Conservation (phyloP, 2,329 filamentous ascomycete genomes). For the Arthroderma uncinatum region DNA sequence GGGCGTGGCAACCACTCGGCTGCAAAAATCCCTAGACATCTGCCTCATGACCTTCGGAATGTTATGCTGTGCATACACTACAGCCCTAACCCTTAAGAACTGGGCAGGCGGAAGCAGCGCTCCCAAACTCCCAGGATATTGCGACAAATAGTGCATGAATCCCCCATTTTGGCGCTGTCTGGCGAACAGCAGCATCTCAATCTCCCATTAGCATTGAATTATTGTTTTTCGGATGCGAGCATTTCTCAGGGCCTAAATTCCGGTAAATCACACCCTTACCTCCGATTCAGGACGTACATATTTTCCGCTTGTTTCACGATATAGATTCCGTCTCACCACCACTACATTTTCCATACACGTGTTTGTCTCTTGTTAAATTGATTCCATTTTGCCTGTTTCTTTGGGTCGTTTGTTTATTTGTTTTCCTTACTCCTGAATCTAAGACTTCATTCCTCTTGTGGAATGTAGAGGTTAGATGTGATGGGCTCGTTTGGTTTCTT, state of each 20-base stretch:
- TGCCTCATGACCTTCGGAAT: constrained; percentile 69
- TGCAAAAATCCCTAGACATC: constrained; percentile 63
- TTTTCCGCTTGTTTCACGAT: not conserved
- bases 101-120: constrained; percentile 56
- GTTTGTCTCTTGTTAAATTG: constrained; percentile 8
- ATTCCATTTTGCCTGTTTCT: constrained; percentile 5
- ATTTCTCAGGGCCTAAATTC: not conserved
- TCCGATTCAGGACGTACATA: not conserved
- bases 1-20: constrained; percentile 58
- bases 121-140: constrained; percentile 50
- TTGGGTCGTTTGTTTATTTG: not conserved
- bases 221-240: not conserved
- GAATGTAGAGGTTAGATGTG: not conserved
- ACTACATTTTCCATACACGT: constrained; percentile 12
- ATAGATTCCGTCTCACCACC: not conserved
- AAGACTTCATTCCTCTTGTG: not conserved
- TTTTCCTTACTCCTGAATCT: not conserved
- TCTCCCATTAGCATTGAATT: not conserved
- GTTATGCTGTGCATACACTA: constrained; percentile 85
- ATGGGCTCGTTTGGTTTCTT: not conserved
- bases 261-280: not conserved
- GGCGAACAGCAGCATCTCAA: not conserved
- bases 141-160: constrained; percentile 34
- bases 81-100: constrained; percentile 69
- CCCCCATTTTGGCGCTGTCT: constrained; percentile 2